Percentiles rank a stretch among this genome's conserved stretches.
Evolutionary conservation across 495 filamentous ascomycete genomes (phyloP).

Genomic region (Saxophila tyrrhenica): DNA sequence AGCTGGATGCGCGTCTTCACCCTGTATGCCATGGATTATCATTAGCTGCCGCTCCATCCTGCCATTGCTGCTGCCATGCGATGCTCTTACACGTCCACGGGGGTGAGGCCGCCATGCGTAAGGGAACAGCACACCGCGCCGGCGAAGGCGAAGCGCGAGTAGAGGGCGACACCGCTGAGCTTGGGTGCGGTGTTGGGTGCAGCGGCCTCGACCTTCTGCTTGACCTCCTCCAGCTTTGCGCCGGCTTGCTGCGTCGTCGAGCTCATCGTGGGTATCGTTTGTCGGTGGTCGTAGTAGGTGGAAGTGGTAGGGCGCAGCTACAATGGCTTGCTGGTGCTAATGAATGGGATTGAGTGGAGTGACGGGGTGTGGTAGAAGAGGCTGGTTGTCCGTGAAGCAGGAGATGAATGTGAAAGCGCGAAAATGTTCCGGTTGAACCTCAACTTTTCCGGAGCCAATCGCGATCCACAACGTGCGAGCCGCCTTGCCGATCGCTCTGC

Average conservation of each 20-base stretch:
- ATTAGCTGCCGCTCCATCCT: no score
- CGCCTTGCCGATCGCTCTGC: background rate
- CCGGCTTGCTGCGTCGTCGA: slow-evolving; percentile 11
- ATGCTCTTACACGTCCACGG: slow-evolving; percentile 88
- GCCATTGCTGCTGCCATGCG: background rate
- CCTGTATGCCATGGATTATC: no score
- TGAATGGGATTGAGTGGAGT: background rate
- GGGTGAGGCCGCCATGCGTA: slow-evolving; percentile 85
- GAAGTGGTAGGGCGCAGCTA: background rate
- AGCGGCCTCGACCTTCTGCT: slow-evolving; percentile 20
- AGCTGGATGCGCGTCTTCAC: slow-evolving; percentile 37
- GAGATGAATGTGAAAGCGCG: background rate
- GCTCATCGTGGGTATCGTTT: slow-evolving; percentile 6
- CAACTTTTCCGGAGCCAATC: background rate
- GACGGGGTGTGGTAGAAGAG: background rate
- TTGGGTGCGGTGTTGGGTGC: slow-evolving; percentile 23
- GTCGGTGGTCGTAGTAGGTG: background rate
- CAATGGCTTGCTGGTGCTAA: background rate
- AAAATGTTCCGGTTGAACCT: background rate
- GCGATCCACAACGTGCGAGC: background rate
- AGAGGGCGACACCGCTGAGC: slow-evolving; percentile 31
- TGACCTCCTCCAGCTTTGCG: slow-evolving; percentile 30
- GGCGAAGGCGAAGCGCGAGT: slow-evolving; percentile 74
- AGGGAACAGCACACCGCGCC: slow-evolving; percentile 90
- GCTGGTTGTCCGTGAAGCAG: background rate